Conservation (phyloP, 106 monocot genomes). For the Acorus calamus region DNA sequence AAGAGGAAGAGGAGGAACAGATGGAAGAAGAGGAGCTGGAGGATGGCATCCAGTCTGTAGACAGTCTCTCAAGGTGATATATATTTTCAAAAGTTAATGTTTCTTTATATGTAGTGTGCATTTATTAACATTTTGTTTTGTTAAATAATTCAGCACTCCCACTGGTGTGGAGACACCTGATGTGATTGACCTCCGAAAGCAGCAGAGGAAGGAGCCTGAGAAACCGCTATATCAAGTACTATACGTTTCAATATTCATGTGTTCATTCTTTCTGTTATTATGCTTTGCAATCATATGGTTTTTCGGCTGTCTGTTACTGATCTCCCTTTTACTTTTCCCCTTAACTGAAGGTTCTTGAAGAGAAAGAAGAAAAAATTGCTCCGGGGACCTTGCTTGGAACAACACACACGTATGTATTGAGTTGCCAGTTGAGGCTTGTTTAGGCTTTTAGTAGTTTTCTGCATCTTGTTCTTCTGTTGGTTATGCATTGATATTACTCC, state of each 20-base stretch:
- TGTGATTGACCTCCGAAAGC: constrained; percentile 97
- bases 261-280: background rate
- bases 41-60: constrained; percentile 93
- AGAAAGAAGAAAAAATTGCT: constrained; percentile 95
- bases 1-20: constrained; percentile 85
- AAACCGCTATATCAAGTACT: constrained; percentile 82
- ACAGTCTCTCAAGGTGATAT: constrained; percentile 78
- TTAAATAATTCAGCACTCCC: constrained; percentile 57
- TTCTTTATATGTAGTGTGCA: background rate
- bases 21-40: constrained; percentile 80
- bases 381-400: constrained; percentile 87
- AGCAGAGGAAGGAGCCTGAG: constrained; percentile 95
- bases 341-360: constrained; percentile 71
- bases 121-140: constrained; percentile 1
- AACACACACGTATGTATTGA: constrained; percentile 64
- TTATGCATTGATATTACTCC: background rate
- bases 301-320: too few relatives aligned
- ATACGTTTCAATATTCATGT: background rate
- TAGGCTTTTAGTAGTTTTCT: background rate
- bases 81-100: background rate
- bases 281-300: background rate
- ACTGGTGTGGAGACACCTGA: constrained; percentile 99
- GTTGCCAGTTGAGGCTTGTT: background rate
- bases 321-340: background rate
- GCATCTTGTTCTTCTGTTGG: background rate